Conservation (phyloP, 2,329 filamentous ascomycete species). For the Erysiphe pulchra region DNA sequence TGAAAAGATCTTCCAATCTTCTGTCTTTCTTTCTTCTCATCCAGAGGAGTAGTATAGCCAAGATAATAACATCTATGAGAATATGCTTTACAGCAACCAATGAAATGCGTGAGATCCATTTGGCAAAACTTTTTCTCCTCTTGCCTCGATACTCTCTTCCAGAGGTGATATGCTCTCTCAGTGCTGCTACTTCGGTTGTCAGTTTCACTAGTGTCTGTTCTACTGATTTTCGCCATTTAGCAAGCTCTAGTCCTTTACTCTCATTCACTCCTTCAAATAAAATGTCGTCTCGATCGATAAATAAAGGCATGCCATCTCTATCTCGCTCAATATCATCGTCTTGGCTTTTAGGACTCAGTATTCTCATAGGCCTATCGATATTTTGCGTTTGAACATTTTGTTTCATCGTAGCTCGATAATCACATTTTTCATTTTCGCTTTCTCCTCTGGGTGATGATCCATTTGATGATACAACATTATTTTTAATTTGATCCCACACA, state of each 20-base stretch:
- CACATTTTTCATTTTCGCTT: slow-evolving; percentile 6
- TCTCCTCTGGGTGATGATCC: slow-evolving; percentile 26
- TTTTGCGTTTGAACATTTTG: slow-evolving; percentile 17
- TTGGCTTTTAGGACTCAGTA: slow-evolving; percentile 70
- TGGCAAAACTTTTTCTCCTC: slow-evolving; percentile 34
- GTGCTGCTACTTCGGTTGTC: slow-evolving; percentile 73
- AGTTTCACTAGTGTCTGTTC: slow-evolving; percentile 71
- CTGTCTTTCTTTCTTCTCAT: slow-evolving; percentile 46
- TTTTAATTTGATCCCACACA: slow-evolving; percentile 95
- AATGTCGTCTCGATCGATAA: slow-evolving; percentile 18
- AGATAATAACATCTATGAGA: slow-evolving; percentile 39
- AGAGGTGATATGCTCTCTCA: slow-evolving; percentile 70
- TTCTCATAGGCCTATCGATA: slow-evolving; percentile 32
- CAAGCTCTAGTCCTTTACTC: slow-evolving; percentile 18
- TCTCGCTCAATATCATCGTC: slow-evolving; percentile 40
- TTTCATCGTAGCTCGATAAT: slow-evolving; percentile 5
- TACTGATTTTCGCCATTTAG: slow-evolving; percentile 51
- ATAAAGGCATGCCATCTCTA: slow-evolving; percentile 19
- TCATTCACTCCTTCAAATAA: slow-evolving; percentile 16
- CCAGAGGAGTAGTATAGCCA: slow-evolving; percentile 42
- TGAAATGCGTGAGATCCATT: slow-evolving; percentile 45
- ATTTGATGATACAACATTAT: slow-evolving; percentile 44
- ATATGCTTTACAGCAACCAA: slow-evolving; percentile 51
- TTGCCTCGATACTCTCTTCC: slow-evolving; percentile 45
- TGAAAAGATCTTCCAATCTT: slow-evolving; percentile 46